These are phyloP conservation scores for Fusarium oligoseptatum DNA, from an alignment of 2,329 filamentous ascomycete species.

Conservation along the genomic window DNA sequence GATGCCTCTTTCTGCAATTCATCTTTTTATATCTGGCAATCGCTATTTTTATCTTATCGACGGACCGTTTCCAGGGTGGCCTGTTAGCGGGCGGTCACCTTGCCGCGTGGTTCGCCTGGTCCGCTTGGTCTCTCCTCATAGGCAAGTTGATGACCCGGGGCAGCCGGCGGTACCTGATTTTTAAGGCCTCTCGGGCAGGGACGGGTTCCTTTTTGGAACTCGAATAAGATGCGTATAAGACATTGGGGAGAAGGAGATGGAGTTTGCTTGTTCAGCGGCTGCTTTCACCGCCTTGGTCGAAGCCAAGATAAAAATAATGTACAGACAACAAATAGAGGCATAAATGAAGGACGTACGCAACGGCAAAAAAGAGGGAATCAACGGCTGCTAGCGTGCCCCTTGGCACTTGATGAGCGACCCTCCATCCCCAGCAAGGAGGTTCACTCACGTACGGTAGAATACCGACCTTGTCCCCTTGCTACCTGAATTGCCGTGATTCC, in stretches of 20 bases:
- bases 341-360: constrained; percentile 26
- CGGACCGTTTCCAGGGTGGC: constrained; percentile 1
- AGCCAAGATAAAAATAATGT: not conserved
- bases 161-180: constrained; percentile 23
- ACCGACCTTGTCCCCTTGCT: constrained; percentile 4
- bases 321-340: constrained; percentile 6
- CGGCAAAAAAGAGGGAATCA: constrained; percentile 33
- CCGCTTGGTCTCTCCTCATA: not conserved
- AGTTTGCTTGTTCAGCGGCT: not conserved
- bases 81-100: constrained; percentile 8
- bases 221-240: not conserved
- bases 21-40: not conserved
- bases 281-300: not conserved
- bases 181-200: constrained; percentile 20
- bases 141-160: constrained; percentile 21
- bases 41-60: constrained; percentile 3
- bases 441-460: constrained; percentile 2
- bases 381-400: constrained; percentile 43
- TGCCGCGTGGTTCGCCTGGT: constrained; percentile 13
- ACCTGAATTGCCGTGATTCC: constrained; percentile 31
- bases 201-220: constrained; percentile 10
- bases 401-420: constrained; percentile 18
- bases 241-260: not conserved
- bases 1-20: constrained; percentile 12
- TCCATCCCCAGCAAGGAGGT: constrained; percentile 2